These are phyloP conservation scores for Boletus reticulatus DNA, from an alignment of 768 basidiomycete species.

Conservation along the genomic window DNA sequence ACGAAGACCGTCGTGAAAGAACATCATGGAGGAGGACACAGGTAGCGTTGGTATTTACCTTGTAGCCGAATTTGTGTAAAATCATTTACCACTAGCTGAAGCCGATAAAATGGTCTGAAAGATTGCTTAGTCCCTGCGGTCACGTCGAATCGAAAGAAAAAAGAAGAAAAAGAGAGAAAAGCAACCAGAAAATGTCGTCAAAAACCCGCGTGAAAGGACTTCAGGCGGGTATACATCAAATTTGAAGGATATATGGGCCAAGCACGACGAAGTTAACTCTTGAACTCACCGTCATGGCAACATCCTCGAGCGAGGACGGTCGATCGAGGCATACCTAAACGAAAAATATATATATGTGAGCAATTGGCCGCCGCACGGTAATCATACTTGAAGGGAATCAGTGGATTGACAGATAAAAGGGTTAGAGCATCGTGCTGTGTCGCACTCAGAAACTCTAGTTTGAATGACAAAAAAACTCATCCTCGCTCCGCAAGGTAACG, in stretches of 20 bases:
- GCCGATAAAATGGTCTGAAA: not conserved
- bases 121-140: not conserved
- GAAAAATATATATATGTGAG: conserved; percentile 3
- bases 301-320: not conserved
- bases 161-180: conserved; percentile 52
- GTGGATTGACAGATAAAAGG: conserved; percentile 57
- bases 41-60: conserved; percentile 9
- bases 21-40: conserved; percentile 12
- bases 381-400: conserved; percentile 38
- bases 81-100: not conserved
- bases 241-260: not conserved
- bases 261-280: not conserved
- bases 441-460: conserved; percentile 93
- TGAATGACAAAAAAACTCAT: conserved; percentile 67
- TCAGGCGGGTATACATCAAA: conserved; percentile 63
- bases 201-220: conserved; percentile 32
- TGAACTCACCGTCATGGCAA: conserved; percentile 2
- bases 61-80: not conserved
- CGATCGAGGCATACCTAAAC: not conserved
- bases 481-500: conserved; percentile 20
- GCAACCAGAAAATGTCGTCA: conserved; percentile 85
- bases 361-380: not conserved
- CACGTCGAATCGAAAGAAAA: not conserved
- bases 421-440: conserved; percentile 65
- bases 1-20: conserved; percentile 89